phyloP scores from a whole-genome alignment of 1,284 basidiomycete genomes.

The Puccinia coronata region DNA sequence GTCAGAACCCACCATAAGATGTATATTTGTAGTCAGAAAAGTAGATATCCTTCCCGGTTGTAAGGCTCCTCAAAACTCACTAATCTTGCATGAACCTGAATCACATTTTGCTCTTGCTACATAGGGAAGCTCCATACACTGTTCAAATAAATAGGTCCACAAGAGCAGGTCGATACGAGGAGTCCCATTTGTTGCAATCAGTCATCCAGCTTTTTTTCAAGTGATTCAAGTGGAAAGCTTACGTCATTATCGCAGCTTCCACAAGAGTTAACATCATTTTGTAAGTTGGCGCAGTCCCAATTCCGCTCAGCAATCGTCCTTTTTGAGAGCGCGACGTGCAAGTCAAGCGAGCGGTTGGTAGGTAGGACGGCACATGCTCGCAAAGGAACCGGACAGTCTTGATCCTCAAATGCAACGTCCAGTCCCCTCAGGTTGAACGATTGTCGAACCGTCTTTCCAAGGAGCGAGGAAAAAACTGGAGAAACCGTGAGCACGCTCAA shows the following conservation, averaged over 20 bases:
- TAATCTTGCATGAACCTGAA: conserved; percentile 24
- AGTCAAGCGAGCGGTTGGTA: background rate
- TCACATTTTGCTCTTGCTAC: conserved; percentile 18
- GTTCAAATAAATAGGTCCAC: too few relatives aligned
- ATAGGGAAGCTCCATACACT: conserved; percentile 34
- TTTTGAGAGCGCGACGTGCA: background rate
- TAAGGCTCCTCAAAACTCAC: background rate
- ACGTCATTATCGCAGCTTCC: conserved; percentile 39
- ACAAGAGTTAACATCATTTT: conserved; percentile 33
- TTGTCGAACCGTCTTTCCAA: background rate
- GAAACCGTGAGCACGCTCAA: background rate
- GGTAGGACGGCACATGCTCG: conserved; percentile 7
- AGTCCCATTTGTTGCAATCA: background rate
- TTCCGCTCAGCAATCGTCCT: conserved; percentile 3
- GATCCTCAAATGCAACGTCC: background rate
- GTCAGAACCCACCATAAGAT: background rate
- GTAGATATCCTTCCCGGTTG: background rate
- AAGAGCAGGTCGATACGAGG: background rate
- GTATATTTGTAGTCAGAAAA: background rate
- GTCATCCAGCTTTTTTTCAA: background rate
- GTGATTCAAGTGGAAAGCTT: background rate
- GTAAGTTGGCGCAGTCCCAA: conserved; percentile 33
- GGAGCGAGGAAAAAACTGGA: background rate
- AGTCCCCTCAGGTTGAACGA: conserved; percentile 14
- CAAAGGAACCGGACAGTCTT: conserved; percentile 2